Conservation (phyloP, 176 grass and related monocot genomes). For the Stipa capillata region DNA sequence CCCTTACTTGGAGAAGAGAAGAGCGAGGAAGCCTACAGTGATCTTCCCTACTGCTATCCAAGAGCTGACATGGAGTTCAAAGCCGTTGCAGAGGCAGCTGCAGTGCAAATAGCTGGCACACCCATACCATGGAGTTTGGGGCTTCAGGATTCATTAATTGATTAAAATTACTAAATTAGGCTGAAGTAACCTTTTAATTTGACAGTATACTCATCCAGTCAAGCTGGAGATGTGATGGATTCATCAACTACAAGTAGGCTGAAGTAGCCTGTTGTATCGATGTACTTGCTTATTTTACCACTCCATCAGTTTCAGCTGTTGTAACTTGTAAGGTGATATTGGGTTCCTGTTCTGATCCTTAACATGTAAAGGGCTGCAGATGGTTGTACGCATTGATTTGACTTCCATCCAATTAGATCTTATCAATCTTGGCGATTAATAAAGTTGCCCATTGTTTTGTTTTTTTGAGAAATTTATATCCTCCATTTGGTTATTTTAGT, state of each 20-base stretch:
- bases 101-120: slow-evolving; percentile 39
- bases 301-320: slow-evolving; percentile 17
- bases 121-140: neutral
- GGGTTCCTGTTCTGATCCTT: neutral
- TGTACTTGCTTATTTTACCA: neutral
- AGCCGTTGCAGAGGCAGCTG: slow-evolving; percentile 75
- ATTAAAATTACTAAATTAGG: neutral
- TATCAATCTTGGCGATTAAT: neutral
- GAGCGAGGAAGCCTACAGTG: slow-evolving; percentile 86
- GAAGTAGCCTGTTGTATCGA: slow-evolving; percentile 14
- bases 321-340: slow-evolving; percentile 4
- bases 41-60: slow-evolving; percentile 68
- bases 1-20: slow-evolving; percentile 85
- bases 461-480: too few relatives aligned
- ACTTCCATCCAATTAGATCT: neutral
- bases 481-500: neutral
- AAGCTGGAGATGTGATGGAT: neutral
- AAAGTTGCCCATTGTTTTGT: too few relatives aligned
- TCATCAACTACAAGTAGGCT: neutral
- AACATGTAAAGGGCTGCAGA: neutral
- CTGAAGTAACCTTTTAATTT: neutral
- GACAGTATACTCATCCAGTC: neutral
- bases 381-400: neutral
- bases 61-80: slow-evolving; percentile 83
- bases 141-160: neutral